Percentiles rank a stretch among this genome's conserved stretches.
phyloP scores from a whole-genome alignment of 2,329 filamentous ascomycete species.

The Neurospora sp. region DNA sequence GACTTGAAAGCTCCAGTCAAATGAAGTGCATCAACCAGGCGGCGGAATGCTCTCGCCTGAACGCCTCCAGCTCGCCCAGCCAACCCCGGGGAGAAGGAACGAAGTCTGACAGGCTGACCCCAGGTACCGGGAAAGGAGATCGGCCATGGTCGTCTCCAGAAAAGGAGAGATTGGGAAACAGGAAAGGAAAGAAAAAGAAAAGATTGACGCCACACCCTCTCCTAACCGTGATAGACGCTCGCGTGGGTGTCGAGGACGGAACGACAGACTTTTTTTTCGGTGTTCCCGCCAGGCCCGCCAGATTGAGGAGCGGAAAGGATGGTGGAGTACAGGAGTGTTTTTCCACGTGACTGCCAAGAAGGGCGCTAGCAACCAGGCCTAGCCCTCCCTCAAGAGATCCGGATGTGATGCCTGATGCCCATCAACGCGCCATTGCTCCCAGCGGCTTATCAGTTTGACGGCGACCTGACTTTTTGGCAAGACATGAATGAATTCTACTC shows the following conservation, averaged over 20 bases:
- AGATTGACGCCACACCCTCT: background rate
- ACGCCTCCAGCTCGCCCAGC: background rate
- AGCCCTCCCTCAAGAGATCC: background rate
- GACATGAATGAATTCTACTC: background rate
- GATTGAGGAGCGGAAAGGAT: background rate
- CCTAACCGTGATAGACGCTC: background rate
- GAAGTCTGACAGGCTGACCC: background rate
- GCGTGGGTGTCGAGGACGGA: background rate
- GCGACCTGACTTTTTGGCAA: background rate
- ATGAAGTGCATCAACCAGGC: background rate
- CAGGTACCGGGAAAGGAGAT: background rate
- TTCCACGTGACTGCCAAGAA: slow-evolving; percentile 14
- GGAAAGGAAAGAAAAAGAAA: background rate
- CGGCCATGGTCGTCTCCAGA: background rate
- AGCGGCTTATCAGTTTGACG: background rate
- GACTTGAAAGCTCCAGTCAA: background rate
- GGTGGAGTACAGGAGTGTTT: slow-evolving; percentile 16
- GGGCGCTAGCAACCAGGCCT: slow-evolving; percentile 5
- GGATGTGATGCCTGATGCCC: background rate
- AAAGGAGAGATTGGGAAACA: background rate
- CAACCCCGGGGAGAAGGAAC: background rate
- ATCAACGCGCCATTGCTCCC: background rate
- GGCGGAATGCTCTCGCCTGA: background rate
- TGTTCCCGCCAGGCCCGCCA: background rate
- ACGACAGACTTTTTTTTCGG: background rate